Evolutionary conservation across 768 basidiomycete genomes (phyloP).

Genomic region (Russula ochroleuca): DNA sequence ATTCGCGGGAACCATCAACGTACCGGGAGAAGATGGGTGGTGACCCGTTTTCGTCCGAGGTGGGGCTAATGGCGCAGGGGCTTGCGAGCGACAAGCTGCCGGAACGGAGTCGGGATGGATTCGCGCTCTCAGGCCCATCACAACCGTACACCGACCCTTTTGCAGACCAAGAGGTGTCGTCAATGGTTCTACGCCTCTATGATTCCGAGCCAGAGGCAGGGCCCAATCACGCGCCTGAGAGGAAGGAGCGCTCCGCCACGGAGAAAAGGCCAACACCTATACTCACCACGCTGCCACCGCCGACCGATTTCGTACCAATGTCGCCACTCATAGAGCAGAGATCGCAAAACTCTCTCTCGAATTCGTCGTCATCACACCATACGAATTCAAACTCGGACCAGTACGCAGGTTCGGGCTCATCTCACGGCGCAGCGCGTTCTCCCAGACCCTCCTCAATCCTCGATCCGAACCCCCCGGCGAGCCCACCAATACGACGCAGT

Average conservation of each 20-base stretch:
- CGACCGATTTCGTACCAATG: conserved; percentile 34
- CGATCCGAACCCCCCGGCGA: conserved; percentile 40
- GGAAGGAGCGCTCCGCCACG: conserved; percentile 9
- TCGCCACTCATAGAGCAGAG: conserved; percentile 38
- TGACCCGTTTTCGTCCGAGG: conserved; percentile 49
- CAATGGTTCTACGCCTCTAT: conserved; percentile 5
- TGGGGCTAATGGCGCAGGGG: conserved; percentile 33
- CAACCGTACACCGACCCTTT: conserved; percentile 48
- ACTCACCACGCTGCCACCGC: conserved; percentile 28
- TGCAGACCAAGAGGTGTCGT: conserved; percentile 29
- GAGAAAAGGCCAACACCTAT: conserved; percentile 2
- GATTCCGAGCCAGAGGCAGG: conserved; percentile 26
- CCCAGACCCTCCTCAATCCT: conserved; percentile 43
- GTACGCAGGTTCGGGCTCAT: conserved; percentile 26
- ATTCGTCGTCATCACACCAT: conserved; percentile 21
- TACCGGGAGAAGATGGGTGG: conserved; percentile 28
- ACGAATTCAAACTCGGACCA: conserved; percentile 13
- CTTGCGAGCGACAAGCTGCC: conserved; percentile 18
- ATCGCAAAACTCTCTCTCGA: conserved; percentile 29
- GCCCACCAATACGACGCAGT: conserved; percentile 54
- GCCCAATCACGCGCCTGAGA: not conserved
- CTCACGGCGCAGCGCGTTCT: conserved; percentile 23
- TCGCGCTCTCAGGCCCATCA: conserved; percentile 1
- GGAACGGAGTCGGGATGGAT: conserved; percentile 3
- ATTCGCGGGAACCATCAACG: conserved; percentile 12